Conservation (phyloP, 805 yeast genomes). For the Candida nemodendra region DNA sequence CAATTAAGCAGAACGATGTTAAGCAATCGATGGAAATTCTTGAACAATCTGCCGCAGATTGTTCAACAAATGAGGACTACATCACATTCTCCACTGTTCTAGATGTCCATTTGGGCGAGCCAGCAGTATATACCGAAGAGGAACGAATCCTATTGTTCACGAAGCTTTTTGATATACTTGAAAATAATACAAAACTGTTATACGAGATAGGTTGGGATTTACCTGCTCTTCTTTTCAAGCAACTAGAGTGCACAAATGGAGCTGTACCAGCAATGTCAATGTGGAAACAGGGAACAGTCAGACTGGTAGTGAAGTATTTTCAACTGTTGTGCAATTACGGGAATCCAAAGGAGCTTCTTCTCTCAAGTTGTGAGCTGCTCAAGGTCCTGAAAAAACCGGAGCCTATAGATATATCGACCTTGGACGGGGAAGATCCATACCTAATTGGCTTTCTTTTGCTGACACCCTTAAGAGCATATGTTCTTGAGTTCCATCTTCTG, state of each 20-base stretch:
- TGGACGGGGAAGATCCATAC: conserved; percentile 2
- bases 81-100: conserved; percentile 70
- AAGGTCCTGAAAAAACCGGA: conserved; percentile 29
- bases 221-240: conserved; percentile 64
- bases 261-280: conserved; percentile 34
- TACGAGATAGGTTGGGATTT: conserved; percentile 88
- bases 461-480: conserved; percentile 35
- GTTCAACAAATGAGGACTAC: conserved; percentile 52
- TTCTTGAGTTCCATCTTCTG: conserved; percentile 61
- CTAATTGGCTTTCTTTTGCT: conserved; percentile 14
- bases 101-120: conserved; percentile 57
- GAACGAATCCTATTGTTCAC: conserved; percentile 53
- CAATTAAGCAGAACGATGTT: conserved; percentile 11
- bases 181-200: conserved; percentile 46
- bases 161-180: conserved; percentile 43
- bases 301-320: conserved; percentile 46
- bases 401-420: conserved; percentile 2
- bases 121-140: conserved; percentile 41
- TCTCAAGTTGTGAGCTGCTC: conserved; percentile 68
- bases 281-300: conserved; percentile 39
- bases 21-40: conserved; percentile 15
- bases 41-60: conserved; percentile 28
- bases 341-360: conserved; percentile 75
- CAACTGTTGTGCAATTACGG: conserved; percentile 66
- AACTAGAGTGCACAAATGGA: conserved; percentile 41